phyloP scores from a whole-genome alignment of 768 basidiomycete species.

The Serpula lacrymans region DNA sequence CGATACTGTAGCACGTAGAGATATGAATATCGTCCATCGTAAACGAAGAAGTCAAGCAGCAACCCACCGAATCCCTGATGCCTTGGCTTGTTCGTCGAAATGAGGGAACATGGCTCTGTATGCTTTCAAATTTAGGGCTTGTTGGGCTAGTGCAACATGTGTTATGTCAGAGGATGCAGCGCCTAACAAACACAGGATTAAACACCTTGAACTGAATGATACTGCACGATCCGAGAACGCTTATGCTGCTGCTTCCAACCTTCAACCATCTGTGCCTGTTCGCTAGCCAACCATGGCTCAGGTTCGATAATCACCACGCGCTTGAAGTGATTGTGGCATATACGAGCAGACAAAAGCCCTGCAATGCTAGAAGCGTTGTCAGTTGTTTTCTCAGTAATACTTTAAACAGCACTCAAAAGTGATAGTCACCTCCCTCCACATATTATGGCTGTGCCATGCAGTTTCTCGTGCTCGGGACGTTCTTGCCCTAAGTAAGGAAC shows the following conservation, averaged over 20 bases:
- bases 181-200: neutral
- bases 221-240: slow-evolving; percentile 16
- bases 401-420: neutral
- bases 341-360: slow-evolving; percentile 21
- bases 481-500: too few relatives aligned
- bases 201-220: slow-evolving; percentile 9
- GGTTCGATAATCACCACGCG: slow-evolving; percentile 24
- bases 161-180: neutral
- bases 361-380: slow-evolving; percentile 16
- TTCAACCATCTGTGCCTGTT: slow-evolving; percentile 5
- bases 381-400: neutral
- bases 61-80: slow-evolving; percentile 14
- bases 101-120: slow-evolving; percentile 15
- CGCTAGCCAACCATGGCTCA: slow-evolving; percentile 16
- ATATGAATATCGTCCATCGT: neutral
- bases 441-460: slow-evolving; percentile 20
- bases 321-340: slow-evolving; percentile 25
- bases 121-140: slow-evolving; percentile 6
- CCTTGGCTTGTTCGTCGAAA: slow-evolving; percentile 12
- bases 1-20: slow-evolving; percentile 1
- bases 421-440: slow-evolving; percentile 24
- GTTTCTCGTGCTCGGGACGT: slow-evolving; percentile 5
- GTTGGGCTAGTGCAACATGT: slow-evolving; percentile 6
- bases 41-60: too few relatives aligned
- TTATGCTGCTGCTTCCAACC: slow-evolving; percentile 5